phyloP scores from a whole-genome alignment of 1,139 yeast species.

The Hyphopichia buzzinii region DNA sequence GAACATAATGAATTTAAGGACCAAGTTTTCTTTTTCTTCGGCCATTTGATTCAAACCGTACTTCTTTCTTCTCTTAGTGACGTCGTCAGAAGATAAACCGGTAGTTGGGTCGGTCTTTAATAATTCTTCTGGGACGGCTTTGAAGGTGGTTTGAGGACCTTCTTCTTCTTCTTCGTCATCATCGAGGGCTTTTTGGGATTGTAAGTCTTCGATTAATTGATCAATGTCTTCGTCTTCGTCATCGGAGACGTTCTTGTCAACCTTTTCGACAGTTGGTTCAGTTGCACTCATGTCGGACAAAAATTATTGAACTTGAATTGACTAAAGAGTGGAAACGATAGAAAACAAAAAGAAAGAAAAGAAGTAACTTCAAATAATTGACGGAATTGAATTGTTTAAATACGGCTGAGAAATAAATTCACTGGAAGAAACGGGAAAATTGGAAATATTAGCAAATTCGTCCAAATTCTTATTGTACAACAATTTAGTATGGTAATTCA shows the following conservation, averaged over 20 bases:
- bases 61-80: constrained; percentile 84
- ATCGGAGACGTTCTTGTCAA: constrained; percentile 49
- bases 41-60: constrained; percentile 94
- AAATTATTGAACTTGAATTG: constrained; percentile 8
- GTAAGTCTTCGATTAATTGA: constrained; percentile 84
- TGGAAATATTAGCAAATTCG: not conserved
- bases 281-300: constrained; percentile 41
- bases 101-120: constrained; percentile 80
- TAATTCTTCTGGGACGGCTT: constrained; percentile 85
- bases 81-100: constrained; percentile 85
- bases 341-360: not conserved
- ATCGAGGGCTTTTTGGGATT: constrained; percentile 64
- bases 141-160: constrained; percentile 45
- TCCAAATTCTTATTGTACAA: not conserved
- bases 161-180: constrained; percentile 52
- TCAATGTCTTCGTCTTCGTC: constrained; percentile 85
- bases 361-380: not conserved
- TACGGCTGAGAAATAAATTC: constrained; percentile 1
- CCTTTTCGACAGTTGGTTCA: constrained; percentile 51
- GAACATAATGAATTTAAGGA: constrained; percentile 85
- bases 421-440: constrained; percentile 1
- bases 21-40: constrained; percentile 83
- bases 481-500: not conserved
- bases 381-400: constrained; percentile 3
- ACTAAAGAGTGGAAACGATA: constrained; percentile 7